Evolutionary conservation across 2,329 filamentous ascomycete species (phyloP), one percentile per base, ranked within the genome.

Genomic region (Aspergillus aculeatus): DNA sequence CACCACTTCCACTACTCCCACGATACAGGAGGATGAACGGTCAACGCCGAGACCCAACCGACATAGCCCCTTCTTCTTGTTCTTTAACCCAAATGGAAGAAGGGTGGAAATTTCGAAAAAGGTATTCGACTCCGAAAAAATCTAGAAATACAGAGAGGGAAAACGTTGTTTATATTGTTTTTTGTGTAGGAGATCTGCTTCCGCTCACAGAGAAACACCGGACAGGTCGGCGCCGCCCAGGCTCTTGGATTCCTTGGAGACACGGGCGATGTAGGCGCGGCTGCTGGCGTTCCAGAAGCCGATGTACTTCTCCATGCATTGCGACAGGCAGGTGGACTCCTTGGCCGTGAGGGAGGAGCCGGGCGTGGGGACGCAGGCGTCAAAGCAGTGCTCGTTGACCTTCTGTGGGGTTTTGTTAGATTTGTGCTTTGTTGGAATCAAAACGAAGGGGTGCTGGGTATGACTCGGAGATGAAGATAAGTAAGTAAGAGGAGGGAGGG

Each of bases 291-390:
- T 92, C 90, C 90, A 94, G 11, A 89, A 84, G 32, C 83, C 79
- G 82, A 93, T 91, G 82, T 93, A 94, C 77, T 93, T 93, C 70
- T 93, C 89, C 86, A 92, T 90, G 81, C 90, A 94, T 62, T 84
- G 82, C 21, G 84, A 90, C 71, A 90, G 83, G 80, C 90, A 94
- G 23, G 84, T 81, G 71, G 86, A 81, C 75, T 94, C 90, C 76
- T 83, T 77, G 76, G 82, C 84, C 53, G 87, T 88, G 58, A 93
- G 78, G 56, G 85, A 86, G 53, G 82, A 75, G 59, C 89, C 87
- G 56, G 90, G 76, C 71, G 88, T 87, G 53, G 89, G 82, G 16
- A 93, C 80, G 76, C 90, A 94, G 74, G 86, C 87, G 50, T 90
- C 85, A 80, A 92, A 94, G 81, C 90, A 94, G 77, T 89, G 87